Conservation (phyloP, 2,329 filamentous ascomycete genomes). For the Calonectria naviculata region DNA sequence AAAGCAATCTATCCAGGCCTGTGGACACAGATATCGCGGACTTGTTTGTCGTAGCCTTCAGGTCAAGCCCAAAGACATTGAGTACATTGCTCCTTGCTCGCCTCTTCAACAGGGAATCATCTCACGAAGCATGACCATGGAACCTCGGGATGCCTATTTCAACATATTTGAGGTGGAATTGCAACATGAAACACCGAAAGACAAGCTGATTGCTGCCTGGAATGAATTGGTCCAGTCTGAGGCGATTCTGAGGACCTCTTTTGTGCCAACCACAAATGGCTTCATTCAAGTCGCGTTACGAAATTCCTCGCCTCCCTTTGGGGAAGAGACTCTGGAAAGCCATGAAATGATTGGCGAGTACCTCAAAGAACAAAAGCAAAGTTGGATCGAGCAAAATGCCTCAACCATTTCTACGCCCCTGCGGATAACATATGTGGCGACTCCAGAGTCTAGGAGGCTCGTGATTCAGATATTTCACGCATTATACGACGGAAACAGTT, state of each 20-base stretch:
- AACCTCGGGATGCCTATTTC: constrained; percentile 74
- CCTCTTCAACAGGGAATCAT: constrained; percentile 90
- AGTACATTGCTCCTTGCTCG: constrained; percentile 84
- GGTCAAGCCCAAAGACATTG: constrained; percentile 65
- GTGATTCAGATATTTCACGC: constrained; percentile 83
- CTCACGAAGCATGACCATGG: constrained; percentile 70
- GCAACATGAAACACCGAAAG: constrained; percentile 52
- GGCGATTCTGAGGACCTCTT: constrained; percentile 78
- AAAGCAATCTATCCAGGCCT: constrained; percentile 72
- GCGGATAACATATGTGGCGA: constrained; percentile 51
- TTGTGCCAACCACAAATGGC: constrained; percentile 79
- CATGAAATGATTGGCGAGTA: constrained; percentile 45
- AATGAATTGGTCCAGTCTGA: constrained; percentile 58
- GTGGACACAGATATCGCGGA: constrained; percentile 69
- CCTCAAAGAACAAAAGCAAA: constrained; percentile 48
- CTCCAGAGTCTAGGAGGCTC: constrained; percentile 59
- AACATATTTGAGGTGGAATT: constrained; percentile 77
- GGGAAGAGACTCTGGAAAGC: constrained; percentile 42
- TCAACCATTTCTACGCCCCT: constrained; percentile 28
- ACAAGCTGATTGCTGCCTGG: constrained; percentile 69
- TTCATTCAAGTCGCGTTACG: constrained; percentile 78
- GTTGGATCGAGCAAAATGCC: constrained; percentile 67
- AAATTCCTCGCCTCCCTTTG: constrained; percentile 55
- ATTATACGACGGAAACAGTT: constrained; percentile 86
- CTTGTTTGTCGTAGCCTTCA: constrained; percentile 64